Evolutionary conservation across 495 filamentous ascomycete species (phyloP).

Genomic region (Penicillium parvum): DNA sequence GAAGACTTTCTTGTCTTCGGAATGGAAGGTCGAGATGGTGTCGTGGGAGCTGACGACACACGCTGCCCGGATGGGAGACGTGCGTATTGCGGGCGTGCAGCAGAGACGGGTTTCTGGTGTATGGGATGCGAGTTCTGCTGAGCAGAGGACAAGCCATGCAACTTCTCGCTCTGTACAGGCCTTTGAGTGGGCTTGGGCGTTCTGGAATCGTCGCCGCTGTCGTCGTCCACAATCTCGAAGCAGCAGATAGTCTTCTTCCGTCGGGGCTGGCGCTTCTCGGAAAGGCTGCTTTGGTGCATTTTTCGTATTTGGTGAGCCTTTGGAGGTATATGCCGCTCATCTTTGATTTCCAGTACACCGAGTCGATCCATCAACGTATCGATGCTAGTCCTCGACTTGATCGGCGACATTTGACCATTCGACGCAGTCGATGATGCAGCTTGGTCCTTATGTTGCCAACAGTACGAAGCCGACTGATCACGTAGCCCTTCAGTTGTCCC

Average conservation of each 20-base stretch:
- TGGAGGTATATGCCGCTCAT: slow-evolving; percentile 18
- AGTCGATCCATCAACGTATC: slow-evolving; percentile 78
- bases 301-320: slow-evolving; percentile 20
- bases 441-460: slow-evolving; percentile 94
- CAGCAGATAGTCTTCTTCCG: slow-evolving; percentile 33
- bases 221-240: slow-evolving; percentile 26
- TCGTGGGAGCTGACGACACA: slow-evolving; percentile 9
- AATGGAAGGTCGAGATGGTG: slow-evolving; percentile 9
- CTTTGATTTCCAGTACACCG: slow-evolving; percentile 62
- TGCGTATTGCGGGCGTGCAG: slow-evolving; percentile 5
- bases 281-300: slow-evolving; percentile 13
- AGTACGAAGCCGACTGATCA: slow-evolving; percentile 61
- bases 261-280: slow-evolving; percentile 15
- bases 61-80: slow-evolving; percentile 9
- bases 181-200: slow-evolving; percentile 11
- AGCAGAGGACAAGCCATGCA: slow-evolving; percentile 11
- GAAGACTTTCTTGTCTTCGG: slow-evolving; percentile 15
- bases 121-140: slow-evolving; percentile 11
- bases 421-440: slow-evolving; percentile 35
- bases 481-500: too few relatives aligned
- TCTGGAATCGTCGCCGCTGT: slow-evolving; percentile 9
- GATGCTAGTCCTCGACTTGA: slow-evolving; percentile 65
- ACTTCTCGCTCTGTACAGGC: slow-evolving; percentile 16
- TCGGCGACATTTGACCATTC: slow-evolving; percentile 17
- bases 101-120: not conserved